These are phyloP conservation scores for Aspergillaceae sp. DNA, from an alignment of 2,329 filamentous ascomycete species.

Conservation along the genomic window DNA sequence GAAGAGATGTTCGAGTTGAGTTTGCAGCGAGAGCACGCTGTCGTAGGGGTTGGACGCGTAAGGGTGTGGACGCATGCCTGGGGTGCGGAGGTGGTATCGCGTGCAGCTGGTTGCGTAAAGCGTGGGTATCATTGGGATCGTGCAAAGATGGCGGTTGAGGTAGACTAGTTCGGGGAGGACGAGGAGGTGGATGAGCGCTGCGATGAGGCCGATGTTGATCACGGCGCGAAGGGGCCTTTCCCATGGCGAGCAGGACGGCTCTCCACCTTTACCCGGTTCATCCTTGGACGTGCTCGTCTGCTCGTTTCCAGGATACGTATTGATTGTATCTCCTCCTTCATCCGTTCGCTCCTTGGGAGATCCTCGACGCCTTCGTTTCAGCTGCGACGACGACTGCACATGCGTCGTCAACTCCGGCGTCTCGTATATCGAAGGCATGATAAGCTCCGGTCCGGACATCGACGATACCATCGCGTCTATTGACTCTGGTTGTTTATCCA, in stretches of 20 bases:
- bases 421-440: slow-evolving; percentile 34
- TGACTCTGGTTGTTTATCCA: slow-evolving; percentile 13
- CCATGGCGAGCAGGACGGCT: not conserved
- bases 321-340: not conserved
- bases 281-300: not conserved
- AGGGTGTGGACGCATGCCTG: slow-evolving; percentile 5
- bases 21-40: slow-evolving; percentile 15
- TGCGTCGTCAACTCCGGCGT: slow-evolving; percentile 13
- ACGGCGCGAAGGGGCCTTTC: slow-evolving; percentile 8
- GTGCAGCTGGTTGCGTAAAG: slow-evolving; percentile 24
- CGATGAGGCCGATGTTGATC: slow-evolving; percentile 20
- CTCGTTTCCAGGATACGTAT: not conserved
- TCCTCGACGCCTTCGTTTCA: slow-evolving; percentile 15
- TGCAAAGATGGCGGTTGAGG: slow-evolving; percentile 23
- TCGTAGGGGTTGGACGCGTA: slow-evolving; percentile 4
- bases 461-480: slow-evolving; percentile 18
- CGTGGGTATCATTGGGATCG: slow-evolving; percentile 13
- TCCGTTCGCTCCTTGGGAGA: not conserved
- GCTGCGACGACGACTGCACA: slow-evolving; percentile 1
- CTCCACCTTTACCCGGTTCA: not conserved
- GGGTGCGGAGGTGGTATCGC: slow-evolving; percentile 5
- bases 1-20: slow-evolving; percentile 22
- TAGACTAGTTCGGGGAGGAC: slow-evolving; percentile 28
- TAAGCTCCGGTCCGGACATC: slow-evolving; percentile 28
- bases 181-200: slow-evolving; percentile 25